Base-by-base conservation (phyloP, 2,329 filamentous ascomycete genomes). In the Hymenoscyphus repandus region DNA sequence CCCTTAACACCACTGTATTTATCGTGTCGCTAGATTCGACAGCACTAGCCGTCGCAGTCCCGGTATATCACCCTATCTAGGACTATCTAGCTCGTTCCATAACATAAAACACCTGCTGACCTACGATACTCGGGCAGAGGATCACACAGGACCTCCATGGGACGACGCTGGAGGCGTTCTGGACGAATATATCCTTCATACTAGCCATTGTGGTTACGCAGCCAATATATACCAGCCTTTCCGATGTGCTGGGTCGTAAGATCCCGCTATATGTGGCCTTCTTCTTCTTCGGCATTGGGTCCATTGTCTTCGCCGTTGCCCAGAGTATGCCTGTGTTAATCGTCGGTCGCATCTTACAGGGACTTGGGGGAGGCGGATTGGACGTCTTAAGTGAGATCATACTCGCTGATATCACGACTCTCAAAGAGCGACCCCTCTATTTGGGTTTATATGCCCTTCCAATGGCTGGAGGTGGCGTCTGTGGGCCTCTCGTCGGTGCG, bases 141-240 rank as follows among this genome's bases (percentile, higher is more conserved):
- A 47, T 47, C 22, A 33, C 45, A 32, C 15, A 47, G 6, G 45
- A 70, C 4, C 68, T 81, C 4, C 60, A 70, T 32, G 76, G 76
- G 37, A 72, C 70, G 0, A 76, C 75, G 1, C 72, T 80, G 20
- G 72, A 86, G 65, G 79, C 80, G 0, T 87, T 86, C 61, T 88
- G 83, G 84, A 76, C 81, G 11, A 84, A 82, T 79, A 6, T 83
- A 5, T 80, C 85, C 1, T 90, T 84, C 64, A 72, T 88, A 2
- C 76, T 90, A 15, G 81, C 80, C 18, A 80, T 79, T 60, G 80
- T 83, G 0, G 80, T 83, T 0, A 74, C 74, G 2, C 78, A 77
- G 1, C 83, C 85, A 0, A 77, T 85, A n/a, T 89, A 85, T 84
- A 82, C 81, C 12, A 76, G 74, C 52, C 61, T 79, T n/a, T 74